Evolutionary conservation across 306 rosid genomes (phyloP).

Genomic region (Cicer arietinum): DNA sequence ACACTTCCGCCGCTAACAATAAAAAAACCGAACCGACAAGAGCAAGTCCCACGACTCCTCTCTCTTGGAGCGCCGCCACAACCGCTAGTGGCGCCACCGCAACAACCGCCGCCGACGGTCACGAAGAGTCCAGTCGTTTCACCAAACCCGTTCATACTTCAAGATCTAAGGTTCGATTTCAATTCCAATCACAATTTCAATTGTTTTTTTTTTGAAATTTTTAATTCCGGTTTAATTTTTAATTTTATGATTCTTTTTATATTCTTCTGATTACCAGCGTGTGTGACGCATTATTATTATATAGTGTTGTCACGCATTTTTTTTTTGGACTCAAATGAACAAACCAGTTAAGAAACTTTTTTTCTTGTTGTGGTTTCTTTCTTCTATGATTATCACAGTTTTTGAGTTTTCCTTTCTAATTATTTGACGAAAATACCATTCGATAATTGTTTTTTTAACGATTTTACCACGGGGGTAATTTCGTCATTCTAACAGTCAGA

Average conservation of each 20-base stretch:
- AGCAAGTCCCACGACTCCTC: constrained; percentile 85
- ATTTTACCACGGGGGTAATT: constrained; percentile 31
- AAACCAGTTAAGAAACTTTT: constrained; percentile 30
- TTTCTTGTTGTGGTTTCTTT: background rate
- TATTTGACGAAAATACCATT: constrained; percentile 49
- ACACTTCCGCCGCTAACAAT: constrained; percentile 11
- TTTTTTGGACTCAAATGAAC: background rate
- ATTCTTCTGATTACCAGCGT: background rate
- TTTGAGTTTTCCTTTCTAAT: constrained; percentile 16
- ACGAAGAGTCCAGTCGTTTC: constrained; percentile 59
- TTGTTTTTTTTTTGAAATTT: background rate
- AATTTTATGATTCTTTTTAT: background rate
- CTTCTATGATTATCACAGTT: constrained; percentile 26
- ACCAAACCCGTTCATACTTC: constrained; percentile 42
- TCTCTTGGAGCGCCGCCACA: constrained; percentile 71
- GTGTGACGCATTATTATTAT: background rate
- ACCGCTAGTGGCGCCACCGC: constrained; percentile 43
- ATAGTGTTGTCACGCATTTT: background rate
- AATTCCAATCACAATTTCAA: background rate
- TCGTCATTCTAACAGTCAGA: constrained; percentile 19
- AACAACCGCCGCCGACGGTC: constrained; percentile 50
- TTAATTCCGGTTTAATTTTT: background rate
- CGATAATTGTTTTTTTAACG: background rate
- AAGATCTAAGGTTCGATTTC: constrained; percentile 70
- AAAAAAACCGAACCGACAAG: constrained; percentile 47